These are phyloP conservation scores for Ophiocordyceps polyrhachis-furcata DNA, from an alignment of 2,329 filamentous ascomycete genomes.

Conservation along the genomic window DNA sequence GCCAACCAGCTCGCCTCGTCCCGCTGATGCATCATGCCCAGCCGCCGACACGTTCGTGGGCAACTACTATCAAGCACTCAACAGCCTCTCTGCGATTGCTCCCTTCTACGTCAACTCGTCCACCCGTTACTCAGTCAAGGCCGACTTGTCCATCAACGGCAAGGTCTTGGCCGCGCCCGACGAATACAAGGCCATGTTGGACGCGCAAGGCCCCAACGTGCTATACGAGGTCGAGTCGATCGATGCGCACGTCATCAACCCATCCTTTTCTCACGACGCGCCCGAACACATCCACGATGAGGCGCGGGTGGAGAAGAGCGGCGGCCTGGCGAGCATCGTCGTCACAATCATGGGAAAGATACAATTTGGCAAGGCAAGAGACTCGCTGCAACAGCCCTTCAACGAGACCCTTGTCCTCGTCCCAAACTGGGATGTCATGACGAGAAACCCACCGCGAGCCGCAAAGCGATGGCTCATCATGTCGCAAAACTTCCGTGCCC, in stretches of 20 bases:
- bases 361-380: constrained; percentile 43
- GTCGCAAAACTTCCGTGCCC: constrained; percentile 51
- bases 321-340: constrained; percentile 46
- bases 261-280: constrained; percentile 39
- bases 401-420: constrained; percentile 68
- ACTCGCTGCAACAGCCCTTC: constrained; percentile 49
- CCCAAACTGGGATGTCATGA: constrained; percentile 47
- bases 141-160: constrained; percentile 69
- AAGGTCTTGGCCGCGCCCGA: constrained; percentile 40
- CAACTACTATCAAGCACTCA: constrained; percentile 58
- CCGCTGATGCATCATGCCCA: constrained; percentile 14
- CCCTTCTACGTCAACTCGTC: constrained; percentile 53
- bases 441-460: constrained; percentile 31
- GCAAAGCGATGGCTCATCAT: constrained; percentile 45
- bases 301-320: constrained; percentile 26
- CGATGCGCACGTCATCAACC: constrained; percentile 64
- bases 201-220: constrained; percentile 37
- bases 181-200: constrained; percentile 50
- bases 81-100: constrained; percentile 39
- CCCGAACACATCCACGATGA: constrained; percentile 23
- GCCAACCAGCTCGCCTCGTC: background rate
- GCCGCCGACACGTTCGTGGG: constrained; percentile 56
- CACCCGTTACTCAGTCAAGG: constrained; percentile 30
- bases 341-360: constrained; percentile 60
- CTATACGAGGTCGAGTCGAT: constrained; percentile 57